Base-by-base conservation (phyloP, 2,329 filamentous ascomycete genomes). In the Chaetomium olivaceum region DNA sequence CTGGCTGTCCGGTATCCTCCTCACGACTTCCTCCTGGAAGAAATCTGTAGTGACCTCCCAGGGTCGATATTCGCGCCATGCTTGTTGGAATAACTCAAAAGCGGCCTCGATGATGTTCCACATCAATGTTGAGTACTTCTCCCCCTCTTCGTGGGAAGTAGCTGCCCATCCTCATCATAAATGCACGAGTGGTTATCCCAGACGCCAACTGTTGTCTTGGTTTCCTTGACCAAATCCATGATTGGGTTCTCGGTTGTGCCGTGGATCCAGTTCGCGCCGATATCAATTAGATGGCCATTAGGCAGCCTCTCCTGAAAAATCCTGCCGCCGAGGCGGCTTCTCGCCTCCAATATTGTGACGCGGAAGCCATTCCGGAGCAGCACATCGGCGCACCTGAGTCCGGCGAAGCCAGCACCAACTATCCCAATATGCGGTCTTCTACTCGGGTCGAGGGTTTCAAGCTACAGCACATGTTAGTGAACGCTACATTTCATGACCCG, bases 181-280 rank as follows among this genome's bases (percentile, higher is more conserved):
- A 89, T 77, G 36, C 83, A 80, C 27, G 86, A 83, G 4, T 79
- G 79, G 7, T 81, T 80, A 56, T 88, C 85, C 77, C 80, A 82
- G 63, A 73, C 77, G 14, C 80, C 79, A 1, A 80, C 74, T 0
- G 75, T 72, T 0, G 85, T 91, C 1, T 80, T 77, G 0, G 88
- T 91, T 68, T 85, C 79, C 69, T 82, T 84, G 14, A 88, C 89
- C 21, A 92, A 79, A 52, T 89, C 85, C 48, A 89, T 75, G 19
- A 92, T 90, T 0, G 90, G 88, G 72, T 92, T 93, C 68, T 88
- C 81, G 0, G 85, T 80, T 6, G 88, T 91, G 39, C 90, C 90
- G 67, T 93, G 90, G 60, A 93, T 91, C 90, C 90, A 93, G 71
- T 92, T 93, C n/a, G 90, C 88, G 0, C 90, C 90, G 36, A 85